Base-by-base conservation (phyloP, 2,329 filamentous ascomycete genomes). In the Lizonia empirigonia region DNA sequence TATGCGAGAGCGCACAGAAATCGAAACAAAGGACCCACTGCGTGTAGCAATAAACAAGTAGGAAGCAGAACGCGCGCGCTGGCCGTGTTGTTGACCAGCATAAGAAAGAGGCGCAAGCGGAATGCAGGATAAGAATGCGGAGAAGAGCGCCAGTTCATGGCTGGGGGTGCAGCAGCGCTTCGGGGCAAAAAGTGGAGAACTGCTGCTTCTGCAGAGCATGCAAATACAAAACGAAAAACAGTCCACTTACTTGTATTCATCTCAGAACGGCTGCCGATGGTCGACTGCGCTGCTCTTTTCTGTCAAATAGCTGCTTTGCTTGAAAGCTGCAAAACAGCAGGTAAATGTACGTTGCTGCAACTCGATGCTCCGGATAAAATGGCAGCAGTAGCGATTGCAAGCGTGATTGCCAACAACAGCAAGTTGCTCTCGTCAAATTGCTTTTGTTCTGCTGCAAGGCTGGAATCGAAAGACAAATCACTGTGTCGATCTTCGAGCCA, bases 231-330 rank as follows among this genome's bases (percentile, higher is more conserved):
- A 44, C n/a, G 36, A 38, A 24, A 36, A 46, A 46, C 7, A 18
- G 36, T 30, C 18, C 13, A 71, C 72, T 72, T 71, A 74, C 72
- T 64, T 68, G 64, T 59, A 55, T 73, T 70, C 72, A 74, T 74
- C 39, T 65, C 63, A 62, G 57, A 61, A 61, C 44, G 54, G 47
- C 50, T 42, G 38, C 26, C 15, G 24, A 9, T 12, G 24, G 29
- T 29, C 13, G n/a, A 32, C 13, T 16, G 26, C 8, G 19, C 36
- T 32, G 9, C 9, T 15, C 5, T 26, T 16, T 12, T 22, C 22
- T 16, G 26, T 52, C 18, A 42, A 44, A 32, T 4, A 5, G 19
- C 30, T 27, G 18, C 22, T 16, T 15, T 10, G 2, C 15, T 23
- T 30, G 6, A 16, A 15, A 9, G 16, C 7, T 19, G 18, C 15